These are phyloP conservation scores for Telopea speciosissima DNA, from an alignment of 177 flowering plant species.

Conservation along the genomic window DNA sequence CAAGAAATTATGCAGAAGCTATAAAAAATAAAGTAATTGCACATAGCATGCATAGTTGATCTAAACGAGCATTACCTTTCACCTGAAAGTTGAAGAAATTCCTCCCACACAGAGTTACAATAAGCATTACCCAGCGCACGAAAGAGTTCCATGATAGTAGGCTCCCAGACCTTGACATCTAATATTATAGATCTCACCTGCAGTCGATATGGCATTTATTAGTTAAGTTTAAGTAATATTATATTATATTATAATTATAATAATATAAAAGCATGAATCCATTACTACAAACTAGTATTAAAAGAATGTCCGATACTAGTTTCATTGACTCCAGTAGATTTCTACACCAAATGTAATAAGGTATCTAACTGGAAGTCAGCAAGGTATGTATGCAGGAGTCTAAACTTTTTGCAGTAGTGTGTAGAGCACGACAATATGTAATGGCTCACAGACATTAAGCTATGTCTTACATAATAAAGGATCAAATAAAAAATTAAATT, in stretches of 20 bases:
- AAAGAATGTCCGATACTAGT: background rate
- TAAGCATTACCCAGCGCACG: conserved; percentile 62
- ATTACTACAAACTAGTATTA: background rate
- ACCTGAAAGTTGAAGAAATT: conserved; percentile 37
- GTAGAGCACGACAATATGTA: background rate
- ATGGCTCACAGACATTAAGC: background rate
- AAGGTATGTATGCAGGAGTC: background rate
- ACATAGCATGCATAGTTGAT: background rate
- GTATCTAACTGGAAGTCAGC: background rate
- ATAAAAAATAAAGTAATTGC: background rate
- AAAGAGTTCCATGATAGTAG: conserved; percentile 69
- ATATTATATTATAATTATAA: too few species aligned
- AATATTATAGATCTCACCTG: conserved; percentile 91
- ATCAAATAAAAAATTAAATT: background rate
- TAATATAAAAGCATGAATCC: conserved; percentile 1
- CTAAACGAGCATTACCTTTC: conserved; percentile 37
- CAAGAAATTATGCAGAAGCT: background rate
- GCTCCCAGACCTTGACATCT: conserved; percentile 97
- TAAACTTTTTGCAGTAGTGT: too few species aligned
- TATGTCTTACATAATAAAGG: background rate
- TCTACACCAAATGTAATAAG: background rate
- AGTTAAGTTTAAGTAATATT: background rate
- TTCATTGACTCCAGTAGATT: background rate
- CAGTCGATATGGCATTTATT: conserved; percentile 17
- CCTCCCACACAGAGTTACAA: conserved; percentile 94